Evolutionary conservation across 176 grass and related monocot species (phyloP), one percentile per base, ranked within the genome.

Genomic region (Lolium rigidum): DNA sequence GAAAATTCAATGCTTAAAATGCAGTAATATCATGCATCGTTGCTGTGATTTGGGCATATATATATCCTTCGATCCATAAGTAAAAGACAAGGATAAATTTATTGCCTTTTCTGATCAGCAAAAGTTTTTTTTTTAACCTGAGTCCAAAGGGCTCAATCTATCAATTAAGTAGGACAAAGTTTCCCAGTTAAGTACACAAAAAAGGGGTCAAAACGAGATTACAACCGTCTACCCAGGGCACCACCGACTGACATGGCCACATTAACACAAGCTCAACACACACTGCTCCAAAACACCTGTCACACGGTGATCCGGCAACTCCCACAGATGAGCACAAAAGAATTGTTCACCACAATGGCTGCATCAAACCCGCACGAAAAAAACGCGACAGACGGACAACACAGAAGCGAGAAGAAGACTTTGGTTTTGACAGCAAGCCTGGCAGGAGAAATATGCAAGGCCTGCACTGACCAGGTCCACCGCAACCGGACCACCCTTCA

Each of bases 371-470:
- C 18, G 37, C 67, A 70, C 37, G 8, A 20, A 70, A 70, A 70
- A 37, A 38, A 9, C 37, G 43, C 7, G 13, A 10, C 37, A 43
- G 17, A 41, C 39, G 43, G 39, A 28, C 39, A 51, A 51, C 46
- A 75, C 7, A 16, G 24, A 24, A 75, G 46, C 72, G 14, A 75
- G 47, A 74, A 28, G 71, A 10, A 24, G 49, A 52, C 47, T 52
- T 24, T 51, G 24, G 51, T 75, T 52, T 75, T 31, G 47, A 75
- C 14, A 24, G 10, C 0, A 47, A 75, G 72, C 47, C 72, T 75
- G 44, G 28, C 47, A 52, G 70, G 21, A 74, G 44, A 74, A 49
- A 74, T 74, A 24, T 16, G 21, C n/a, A 16, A 74, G 70, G 70
- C 44, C 2, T 49, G n/a, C 11, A 21, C 44, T 16, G n/a, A 48